phyloP scores from a whole-genome alignment of 345 rosid species.

The Rhizophora mangle region DNA sequence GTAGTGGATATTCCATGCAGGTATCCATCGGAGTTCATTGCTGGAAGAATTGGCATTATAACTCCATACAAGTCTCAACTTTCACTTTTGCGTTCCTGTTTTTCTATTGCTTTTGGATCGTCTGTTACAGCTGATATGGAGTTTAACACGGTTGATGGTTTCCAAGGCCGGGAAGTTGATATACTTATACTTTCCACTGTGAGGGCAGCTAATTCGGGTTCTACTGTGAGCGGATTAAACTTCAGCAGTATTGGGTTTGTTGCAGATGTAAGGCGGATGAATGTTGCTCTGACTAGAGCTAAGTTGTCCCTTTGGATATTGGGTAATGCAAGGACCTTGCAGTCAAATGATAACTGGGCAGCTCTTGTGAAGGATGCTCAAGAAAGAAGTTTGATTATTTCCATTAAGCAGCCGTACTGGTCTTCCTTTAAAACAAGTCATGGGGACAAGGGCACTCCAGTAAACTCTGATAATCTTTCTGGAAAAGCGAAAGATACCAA shows the following conservation, averaged over 20 bases:
- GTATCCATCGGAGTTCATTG: conserved; percentile 71
- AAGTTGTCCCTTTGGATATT: conserved; percentile 89
- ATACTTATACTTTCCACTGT: conserved; percentile 88
- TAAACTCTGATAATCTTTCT: conserved; percentile 25
- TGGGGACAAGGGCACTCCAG: conserved; percentile 20
- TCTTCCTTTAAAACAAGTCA: conserved; percentile 34
- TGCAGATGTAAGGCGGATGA: conserved; percentile 92
- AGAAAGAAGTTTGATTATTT: conserved; percentile 61
- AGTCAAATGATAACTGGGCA: conserved; percentile 68
- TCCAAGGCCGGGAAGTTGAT: conserved; percentile 95
- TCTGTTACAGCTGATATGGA: conserved; percentile 72
- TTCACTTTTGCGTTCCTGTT: conserved; percentile 69
- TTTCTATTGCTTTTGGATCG: conserved; percentile 71
- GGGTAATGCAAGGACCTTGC: conserved; percentile 79
- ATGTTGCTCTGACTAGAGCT: conserved; percentile 95
- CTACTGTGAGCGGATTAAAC: conserved; percentile 29
- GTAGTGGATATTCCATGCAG: conserved; percentile 33
- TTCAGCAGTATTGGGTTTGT: conserved; percentile 85
- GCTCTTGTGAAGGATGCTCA: conserved; percentile 85
- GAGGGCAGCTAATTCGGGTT: conserved; percentile 58
- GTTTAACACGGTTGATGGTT: conserved; percentile 92
- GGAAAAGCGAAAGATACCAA: conserved; percentile 24
- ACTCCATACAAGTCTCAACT: conserved; percentile 91
- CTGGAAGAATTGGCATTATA: conserved; percentile 78
- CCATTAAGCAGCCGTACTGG: conserved; percentile 57